phyloP scores from a whole-genome alignment of 805 yeast genomes.

The Candida qinlingensis region DNA sequence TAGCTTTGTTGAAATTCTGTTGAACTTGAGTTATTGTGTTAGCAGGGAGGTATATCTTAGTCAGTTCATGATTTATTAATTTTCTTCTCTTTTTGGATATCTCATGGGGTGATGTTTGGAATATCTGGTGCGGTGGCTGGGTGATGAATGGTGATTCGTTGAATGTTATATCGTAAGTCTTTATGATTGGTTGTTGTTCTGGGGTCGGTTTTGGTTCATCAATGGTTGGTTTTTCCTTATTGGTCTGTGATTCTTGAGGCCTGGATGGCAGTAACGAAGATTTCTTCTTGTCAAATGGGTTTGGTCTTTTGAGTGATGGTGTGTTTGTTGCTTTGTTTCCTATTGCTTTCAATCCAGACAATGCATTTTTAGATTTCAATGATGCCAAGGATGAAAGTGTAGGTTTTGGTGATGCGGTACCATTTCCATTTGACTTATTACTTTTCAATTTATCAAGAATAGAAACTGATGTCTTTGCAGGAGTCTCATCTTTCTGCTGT shows the following conservation, averaged over 20 bases:
- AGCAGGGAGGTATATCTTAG: conserved; percentile 34
- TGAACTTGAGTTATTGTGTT: conserved; percentile 33
- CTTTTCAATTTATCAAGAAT: conserved; percentile 19
- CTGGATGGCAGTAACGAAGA: background rate
- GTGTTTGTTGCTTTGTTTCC: background rate
- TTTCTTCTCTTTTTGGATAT: conserved; percentile 13
- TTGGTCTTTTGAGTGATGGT: conserved; percentile 3
- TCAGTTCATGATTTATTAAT: conserved; percentile 23
- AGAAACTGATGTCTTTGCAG: conserved; percentile 12
- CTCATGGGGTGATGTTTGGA: background rate
- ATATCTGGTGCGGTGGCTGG: conserved; percentile 1
- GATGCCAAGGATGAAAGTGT: background rate
- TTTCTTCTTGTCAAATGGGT: conserved; percentile 3
- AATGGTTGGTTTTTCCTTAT: background rate
- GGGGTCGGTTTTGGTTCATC: conserved; percentile 5
- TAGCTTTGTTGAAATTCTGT: conserved; percentile 56
- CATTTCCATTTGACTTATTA: background rate
- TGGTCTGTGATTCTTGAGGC: background rate
- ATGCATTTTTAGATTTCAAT: background rate
- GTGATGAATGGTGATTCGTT: conserved; percentile 6
- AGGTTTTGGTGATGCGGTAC: background rate
- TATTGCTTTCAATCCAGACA: background rate
- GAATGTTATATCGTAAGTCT: conserved; percentile 3
- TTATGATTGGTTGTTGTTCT: conserved; percentile 1
- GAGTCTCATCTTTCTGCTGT: background rate